These are phyloP conservation scores for Lecanoromycetidae sp. DNA, from an alignment of 2,329 filamentous ascomycete genomes.

Conservation along the genomic window DNA sequence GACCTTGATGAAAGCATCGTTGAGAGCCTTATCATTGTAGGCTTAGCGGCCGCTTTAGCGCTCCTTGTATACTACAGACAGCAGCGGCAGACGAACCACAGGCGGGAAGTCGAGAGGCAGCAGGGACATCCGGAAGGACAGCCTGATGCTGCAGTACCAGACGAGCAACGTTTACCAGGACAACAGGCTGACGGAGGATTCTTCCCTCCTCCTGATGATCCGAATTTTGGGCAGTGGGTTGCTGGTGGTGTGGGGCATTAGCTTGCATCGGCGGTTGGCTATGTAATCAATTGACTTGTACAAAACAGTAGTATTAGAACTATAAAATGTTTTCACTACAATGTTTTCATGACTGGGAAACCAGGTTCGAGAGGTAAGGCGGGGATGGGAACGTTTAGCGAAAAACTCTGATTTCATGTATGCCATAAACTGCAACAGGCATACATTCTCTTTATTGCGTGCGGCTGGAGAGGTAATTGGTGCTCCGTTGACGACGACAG, in stretches of 20 bases:
- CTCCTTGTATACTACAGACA: conserved; percentile 73
- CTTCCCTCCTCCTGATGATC: conserved; percentile 55
- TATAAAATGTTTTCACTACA: no score
- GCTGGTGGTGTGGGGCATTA: conserved; percentile 51
- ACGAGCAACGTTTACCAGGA: conserved; percentile 13
- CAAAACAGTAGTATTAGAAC: neutral
- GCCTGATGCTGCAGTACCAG: conserved; percentile 17
- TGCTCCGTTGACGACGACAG: no score
- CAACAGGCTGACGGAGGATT: conserved; percentile 39
- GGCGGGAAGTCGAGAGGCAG: conserved; percentile 32
- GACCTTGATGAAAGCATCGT: conserved; percentile 65
- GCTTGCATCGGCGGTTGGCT: conserved; percentile 9
- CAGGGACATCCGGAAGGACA: conserved; percentile 27
- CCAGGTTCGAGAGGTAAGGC: no score
- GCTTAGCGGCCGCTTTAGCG: conserved; percentile 59
- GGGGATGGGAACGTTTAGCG: no score
- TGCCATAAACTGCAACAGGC: no score
- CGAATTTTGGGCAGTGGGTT: conserved; percentile 56
- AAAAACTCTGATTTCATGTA: no score
- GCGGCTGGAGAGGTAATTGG: no score
- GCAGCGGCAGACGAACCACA: conserved; percentile 46
- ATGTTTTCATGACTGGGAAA: no score
- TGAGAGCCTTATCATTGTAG: conserved; percentile 75
- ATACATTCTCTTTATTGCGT: no score
- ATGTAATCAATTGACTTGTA: neutral